phyloP scores from a whole-genome alignment of 1,139 yeast species.

The Arxiozyma telluris region DNA sequence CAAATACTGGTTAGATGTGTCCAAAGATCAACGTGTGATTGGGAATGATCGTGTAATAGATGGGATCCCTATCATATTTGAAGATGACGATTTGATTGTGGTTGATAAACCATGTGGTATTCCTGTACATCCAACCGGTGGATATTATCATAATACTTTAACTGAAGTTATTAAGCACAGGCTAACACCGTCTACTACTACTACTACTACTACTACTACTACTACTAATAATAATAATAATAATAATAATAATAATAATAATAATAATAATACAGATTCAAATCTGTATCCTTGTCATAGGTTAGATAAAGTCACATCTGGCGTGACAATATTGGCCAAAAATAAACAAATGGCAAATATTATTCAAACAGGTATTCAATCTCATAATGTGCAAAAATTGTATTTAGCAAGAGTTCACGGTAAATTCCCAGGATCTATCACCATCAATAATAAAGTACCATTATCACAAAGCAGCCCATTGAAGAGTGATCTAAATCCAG shows the following conservation, averaged over 20 bases:
- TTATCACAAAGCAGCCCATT: not conserved
- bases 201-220: too few species aligned
- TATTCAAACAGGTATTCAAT: conserved; percentile 39
- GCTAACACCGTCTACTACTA: not conserved
- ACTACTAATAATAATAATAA: conserved; percentile 32
- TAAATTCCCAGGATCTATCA: conserved; percentile 37
- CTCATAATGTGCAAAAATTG: conserved; percentile 33
- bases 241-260: conserved; percentile 27
- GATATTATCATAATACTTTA: conserved; percentile 50
- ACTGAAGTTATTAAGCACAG: conserved; percentile 40
- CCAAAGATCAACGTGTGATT: not conserved
- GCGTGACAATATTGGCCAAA: conserved; percentile 54
- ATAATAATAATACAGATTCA: conserved; percentile 10
- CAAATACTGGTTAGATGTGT: conserved; percentile 23
- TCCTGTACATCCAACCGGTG: conserved; percentile 75
- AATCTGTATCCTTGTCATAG: conserved; percentile 55
- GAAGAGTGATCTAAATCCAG: not conserved
- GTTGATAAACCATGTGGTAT: conserved; percentile 68
- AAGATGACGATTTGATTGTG: conserved; percentile 45
- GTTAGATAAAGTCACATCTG: conserved; percentile 68
- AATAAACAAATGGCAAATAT: conserved; percentile 37
- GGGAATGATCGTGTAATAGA: conserved; percentile 6
- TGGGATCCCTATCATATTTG: conserved; percentile 38
- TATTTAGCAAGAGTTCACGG: conserved; percentile 61
- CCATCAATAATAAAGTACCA: not conserved